A percentile compares a stretch with the other conserved stretches of the same genome.
Conservation (phyloP, 73 alveolate genomes). For the Halteria grandinella region DNA sequence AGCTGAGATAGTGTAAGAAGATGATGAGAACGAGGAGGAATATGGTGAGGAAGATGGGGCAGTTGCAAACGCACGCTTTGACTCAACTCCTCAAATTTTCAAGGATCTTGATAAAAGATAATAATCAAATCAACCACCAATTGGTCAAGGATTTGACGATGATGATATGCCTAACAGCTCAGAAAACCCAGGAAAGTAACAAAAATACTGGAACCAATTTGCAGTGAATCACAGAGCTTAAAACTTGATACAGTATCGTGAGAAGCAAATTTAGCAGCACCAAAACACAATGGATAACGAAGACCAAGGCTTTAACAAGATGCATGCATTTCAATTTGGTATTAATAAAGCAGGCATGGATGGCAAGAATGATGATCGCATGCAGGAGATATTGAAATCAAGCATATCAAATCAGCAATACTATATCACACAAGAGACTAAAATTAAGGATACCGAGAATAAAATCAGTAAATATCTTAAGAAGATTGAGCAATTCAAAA, state of each 20-base stretch:
- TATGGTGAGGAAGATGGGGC: slow-evolving; percentile 16
- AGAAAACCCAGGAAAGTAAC: background rate
- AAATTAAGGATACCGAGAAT: slow-evolving; percentile 48
- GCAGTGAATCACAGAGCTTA: slow-evolving; percentile 17
- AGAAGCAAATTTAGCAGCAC: background rate
- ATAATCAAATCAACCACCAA: background rate
- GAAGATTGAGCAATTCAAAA: slow-evolving; percentile 42
- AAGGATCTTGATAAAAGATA: background rate
- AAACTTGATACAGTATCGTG: slow-evolving; percentile 2
- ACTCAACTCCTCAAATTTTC: background rate
- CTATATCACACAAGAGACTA: slow-evolving; percentile 65
- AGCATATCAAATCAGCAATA: slow-evolving; percentile 70
- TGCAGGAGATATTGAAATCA: slow-evolving; percentile 65
- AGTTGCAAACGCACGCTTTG: background rate
- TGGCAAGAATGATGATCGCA: slow-evolving; percentile 60
- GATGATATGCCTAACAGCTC: background rate
- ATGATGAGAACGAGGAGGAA: background rate
- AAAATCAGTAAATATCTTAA: slow-evolving; percentile 45
- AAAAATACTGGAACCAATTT: background rate
- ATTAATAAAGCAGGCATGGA: slow-evolving; percentile 82
- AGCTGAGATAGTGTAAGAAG: background rate
- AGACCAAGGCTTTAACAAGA: background rate
- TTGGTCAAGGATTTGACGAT: background rate
- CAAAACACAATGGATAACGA: background rate
- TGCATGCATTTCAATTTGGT: slow-evolving; percentile 50